Evolutionary conservation across 805 yeast genomes (phyloP).

Genomic region (Nakazawaea pomicola): DNA sequence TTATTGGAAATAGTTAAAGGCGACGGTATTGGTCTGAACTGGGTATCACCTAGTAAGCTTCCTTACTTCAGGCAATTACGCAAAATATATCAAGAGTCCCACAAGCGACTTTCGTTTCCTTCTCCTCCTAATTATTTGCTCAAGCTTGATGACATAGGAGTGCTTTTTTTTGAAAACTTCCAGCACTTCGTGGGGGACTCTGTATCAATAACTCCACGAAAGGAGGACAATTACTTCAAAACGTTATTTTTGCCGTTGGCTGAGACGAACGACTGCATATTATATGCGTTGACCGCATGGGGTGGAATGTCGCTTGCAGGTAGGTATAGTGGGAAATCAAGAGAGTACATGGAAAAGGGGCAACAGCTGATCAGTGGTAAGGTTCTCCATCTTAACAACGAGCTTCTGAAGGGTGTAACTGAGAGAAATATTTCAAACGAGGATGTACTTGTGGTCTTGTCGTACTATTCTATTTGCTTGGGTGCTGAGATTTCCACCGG

Average conservation of each 20-base stretch:
- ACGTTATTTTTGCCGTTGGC: constrained; percentile 52
- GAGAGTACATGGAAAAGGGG: constrained; percentile 18
- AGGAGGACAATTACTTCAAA: constrained; percentile 39
- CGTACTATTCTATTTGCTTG: constrained; percentile 25
- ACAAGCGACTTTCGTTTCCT: neutral
- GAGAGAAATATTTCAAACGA: constrained; percentile 13
- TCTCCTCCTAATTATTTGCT: neutral
- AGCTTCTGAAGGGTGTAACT: neutral
- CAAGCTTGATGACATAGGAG: constrained; percentile 6
- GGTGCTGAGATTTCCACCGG: constrained; percentile 33
- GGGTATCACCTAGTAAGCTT: constrained; percentile 5
- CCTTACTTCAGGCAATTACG: constrained; percentile 2
- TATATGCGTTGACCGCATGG: constrained; percentile 57
- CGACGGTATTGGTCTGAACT: neutral
- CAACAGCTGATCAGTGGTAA: constrained; percentile 19
- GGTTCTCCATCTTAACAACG: constrained; percentile 11
- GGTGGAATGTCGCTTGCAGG: constrained; percentile 39
- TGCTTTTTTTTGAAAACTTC: constrained; percentile 6
- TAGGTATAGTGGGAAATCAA: constrained; percentile 20
- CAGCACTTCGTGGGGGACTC: neutral
- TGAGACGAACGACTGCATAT: constrained; percentile 33
- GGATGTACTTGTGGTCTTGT: constrained; percentile 22
- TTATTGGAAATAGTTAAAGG: constrained; percentile 3
- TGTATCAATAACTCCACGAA: constrained; percentile 7
- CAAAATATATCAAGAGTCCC: neutral